Evolutionary conservation across 352 stramenopile genomes (phyloP).

Genomic region (Pythium volutum): DNA sequence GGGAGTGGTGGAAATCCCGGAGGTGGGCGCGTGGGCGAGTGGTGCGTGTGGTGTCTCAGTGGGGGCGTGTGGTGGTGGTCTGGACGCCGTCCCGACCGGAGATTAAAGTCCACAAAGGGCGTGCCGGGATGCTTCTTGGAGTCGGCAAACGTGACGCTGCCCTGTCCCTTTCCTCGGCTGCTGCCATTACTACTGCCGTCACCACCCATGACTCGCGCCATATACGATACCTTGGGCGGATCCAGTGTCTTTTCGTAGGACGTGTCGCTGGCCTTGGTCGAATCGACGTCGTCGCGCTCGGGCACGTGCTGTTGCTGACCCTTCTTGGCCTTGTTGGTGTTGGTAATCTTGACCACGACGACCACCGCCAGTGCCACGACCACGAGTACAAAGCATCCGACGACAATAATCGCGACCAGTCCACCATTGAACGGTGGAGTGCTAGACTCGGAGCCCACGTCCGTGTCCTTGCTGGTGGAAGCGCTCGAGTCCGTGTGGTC

Average conservation of each 20-base stretch:
- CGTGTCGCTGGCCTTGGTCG: conserved; percentile 9
- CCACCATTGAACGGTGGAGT: neutral
- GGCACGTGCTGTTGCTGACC: neutral
- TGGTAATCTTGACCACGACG: neutral
- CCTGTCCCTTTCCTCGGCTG: too few relatives aligned
- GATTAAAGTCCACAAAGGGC: too few relatives aligned
- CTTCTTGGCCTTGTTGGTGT: neutral
- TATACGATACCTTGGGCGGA: too few relatives aligned
- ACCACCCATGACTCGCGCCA: neutral
- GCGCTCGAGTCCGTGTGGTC: neutral
- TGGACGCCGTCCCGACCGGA: too few relatives aligned
- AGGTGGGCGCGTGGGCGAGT: too few relatives aligned
- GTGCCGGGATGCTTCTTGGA: too few relatives aligned
- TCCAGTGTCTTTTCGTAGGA: conserved; percentile 3
- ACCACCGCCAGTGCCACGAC: neutral
- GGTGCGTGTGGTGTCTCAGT: too few relatives aligned
- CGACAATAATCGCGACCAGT: neutral
- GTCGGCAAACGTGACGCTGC: too few relatives aligned
- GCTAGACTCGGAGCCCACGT: neutral
- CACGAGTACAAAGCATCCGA: neutral
- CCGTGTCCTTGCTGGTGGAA: neutral
- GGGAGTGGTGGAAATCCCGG: too few relatives aligned
- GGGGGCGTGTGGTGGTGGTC: too few relatives aligned
- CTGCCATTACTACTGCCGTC: neutral
- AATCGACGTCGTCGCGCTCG: neutral